Percentiles rank a stretch among this genome's conserved stretches.
These are phyloP conservation scores for Apophysomyces variabilis DNA, from an alignment of 371 early-diverging fungal species.

Conservation along the genomic window DNA sequence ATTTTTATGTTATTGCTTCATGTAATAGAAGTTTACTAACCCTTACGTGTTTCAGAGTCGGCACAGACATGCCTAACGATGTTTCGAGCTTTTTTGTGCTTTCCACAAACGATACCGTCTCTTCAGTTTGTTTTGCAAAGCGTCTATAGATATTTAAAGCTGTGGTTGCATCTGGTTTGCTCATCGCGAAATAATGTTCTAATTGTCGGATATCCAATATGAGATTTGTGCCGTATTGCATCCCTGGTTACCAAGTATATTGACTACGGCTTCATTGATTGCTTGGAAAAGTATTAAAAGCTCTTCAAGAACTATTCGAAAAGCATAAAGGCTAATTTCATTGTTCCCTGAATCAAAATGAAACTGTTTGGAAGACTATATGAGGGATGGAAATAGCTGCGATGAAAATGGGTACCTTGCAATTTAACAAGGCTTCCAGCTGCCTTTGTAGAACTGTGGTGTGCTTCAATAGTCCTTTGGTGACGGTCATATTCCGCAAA, in stretches of 20 bases:
- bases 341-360: conserved; percentile 88
- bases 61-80: conserved; percentile 79
- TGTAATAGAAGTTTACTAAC: too few species aligned
- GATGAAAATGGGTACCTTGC: conserved; percentile 59
- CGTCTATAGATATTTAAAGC: conserved; percentile 88
- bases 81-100: conserved; percentile 73
- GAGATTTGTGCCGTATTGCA: background rate
- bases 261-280: conserved; percentile 91
- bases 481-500: conserved; percentile 62
- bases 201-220: conserved; percentile 16
- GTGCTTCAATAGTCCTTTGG: conserved; percentile 77
- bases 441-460: conserved; percentile 81
- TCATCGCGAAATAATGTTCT: conserved; percentile 91
- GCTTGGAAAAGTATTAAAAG: conserved; percentile 85
- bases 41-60: conserved; percentile 82
- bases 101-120: conserved; percentile 78
- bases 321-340: conserved; percentile 85
- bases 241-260: conserved; percentile 71
- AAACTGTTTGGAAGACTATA: conserved; percentile 17
- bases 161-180: conserved; percentile 75
- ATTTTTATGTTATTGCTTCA: background rate
- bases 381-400: background rate
- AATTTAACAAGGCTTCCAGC: conserved; percentile 76
- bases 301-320: conserved; percentile 84
- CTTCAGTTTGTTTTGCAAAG: conserved; percentile 86